phyloP scores from a whole-genome alignment of 1,139 yeast species.

The Yamadazyma diddensiae region DNA sequence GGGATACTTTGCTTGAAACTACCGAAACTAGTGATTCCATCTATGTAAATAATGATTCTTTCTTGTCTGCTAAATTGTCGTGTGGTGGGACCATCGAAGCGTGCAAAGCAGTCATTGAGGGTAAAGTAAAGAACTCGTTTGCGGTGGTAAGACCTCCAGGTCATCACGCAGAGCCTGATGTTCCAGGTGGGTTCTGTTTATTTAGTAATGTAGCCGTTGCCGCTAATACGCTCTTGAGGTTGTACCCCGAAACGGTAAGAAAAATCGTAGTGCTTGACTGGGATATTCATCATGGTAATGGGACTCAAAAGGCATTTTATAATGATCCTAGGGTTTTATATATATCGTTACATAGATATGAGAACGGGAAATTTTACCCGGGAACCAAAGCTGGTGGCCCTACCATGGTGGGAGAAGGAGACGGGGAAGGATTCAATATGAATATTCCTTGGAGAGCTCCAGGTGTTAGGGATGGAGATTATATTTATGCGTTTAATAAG shows the following conservation, averaged over 20 bases:
- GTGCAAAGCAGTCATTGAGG: slow-evolving; percentile 92
- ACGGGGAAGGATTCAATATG: slow-evolving; percentile 81
- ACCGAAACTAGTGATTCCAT: slow-evolving; percentile 95
- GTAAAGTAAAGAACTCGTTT: slow-evolving; percentile 82
- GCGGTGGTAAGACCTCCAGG: slow-evolving; percentile 99
- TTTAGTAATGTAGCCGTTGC: slow-evolving; percentile 98
- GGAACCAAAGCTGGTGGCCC: slow-evolving; percentile 83
- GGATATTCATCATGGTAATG: slow-evolving; percentile 99
- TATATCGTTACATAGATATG: slow-evolving; percentile 88
- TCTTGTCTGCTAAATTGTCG: slow-evolving; percentile 80
- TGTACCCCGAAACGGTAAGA: slow-evolving; percentile 85
- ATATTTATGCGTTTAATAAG: slow-evolving; percentile 84
- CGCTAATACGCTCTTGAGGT: slow-evolving; percentile 76
- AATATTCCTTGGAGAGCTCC: slow-evolving; percentile 94
- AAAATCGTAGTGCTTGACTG: slow-evolving; percentile 86
- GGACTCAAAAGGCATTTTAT: slow-evolving; percentile 90
- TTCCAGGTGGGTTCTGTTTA: slow-evolving; percentile 95
- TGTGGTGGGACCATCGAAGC: slow-evolving; percentile 98
- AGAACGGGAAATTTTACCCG: slow-evolving; percentile 89
- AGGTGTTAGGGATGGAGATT: slow-evolving; percentile 96
- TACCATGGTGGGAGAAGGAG: slow-evolving; percentile 77
- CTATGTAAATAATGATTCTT: slow-evolving; percentile 89
- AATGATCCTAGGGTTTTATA: slow-evolving; percentile 89
- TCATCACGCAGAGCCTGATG: slow-evolving; percentile 97
- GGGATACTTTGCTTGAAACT: slow-evolving; percentile 74